Evolutionary conservation across 305 asterid species (phyloP).

Genomic region (Ilex paraguariensis): DNA sequence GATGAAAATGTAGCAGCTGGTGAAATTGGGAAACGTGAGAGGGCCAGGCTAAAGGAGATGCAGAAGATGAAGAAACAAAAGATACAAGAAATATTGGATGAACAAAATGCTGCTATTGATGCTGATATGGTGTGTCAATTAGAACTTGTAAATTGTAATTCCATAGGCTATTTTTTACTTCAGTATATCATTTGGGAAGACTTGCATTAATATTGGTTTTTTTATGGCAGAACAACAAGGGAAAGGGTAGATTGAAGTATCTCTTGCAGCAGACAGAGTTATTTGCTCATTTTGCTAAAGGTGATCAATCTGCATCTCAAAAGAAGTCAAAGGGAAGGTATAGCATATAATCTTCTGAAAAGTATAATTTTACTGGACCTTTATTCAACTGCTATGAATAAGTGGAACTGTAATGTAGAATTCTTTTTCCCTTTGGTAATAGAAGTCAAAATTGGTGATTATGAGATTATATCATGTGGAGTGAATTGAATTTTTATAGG

Average conservation of each 20-base stretch:
- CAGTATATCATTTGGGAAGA: neutral
- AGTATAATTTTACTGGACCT: neutral
- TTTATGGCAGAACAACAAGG: conserved; percentile 76
- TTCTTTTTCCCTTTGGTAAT: too few relatives aligned
- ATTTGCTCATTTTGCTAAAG: conserved; percentile 98
- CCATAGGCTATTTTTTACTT: neutral
- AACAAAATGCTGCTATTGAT: conserved; percentile 89
- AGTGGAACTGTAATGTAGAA: too few relatives aligned
- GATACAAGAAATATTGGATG: conserved; percentile 80
- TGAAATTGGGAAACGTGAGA: conserved; percentile 76
- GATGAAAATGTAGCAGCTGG: conserved; percentile 41
- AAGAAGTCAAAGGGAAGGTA: conserved; percentile 89
- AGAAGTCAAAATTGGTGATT: too few relatives aligned
- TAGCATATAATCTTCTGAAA: neutral
- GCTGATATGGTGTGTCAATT: conserved; percentile 78
- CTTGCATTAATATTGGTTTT: conserved; percentile 16
- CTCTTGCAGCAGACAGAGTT: conserved; percentile 97
- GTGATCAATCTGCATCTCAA: conserved; percentile 59
- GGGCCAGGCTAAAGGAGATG: conserved; percentile 70
- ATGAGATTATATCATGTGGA: too few relatives aligned
- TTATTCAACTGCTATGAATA: too few relatives aligned
- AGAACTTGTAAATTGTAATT: neutral
- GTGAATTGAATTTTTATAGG: too few relatives aligned
- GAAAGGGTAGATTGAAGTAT: conserved; percentile 91
- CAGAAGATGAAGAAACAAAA: conserved; percentile 78